Base-by-base conservation (phyloP, 1,139 yeast genomes). In the Kazachstania sp. region DNA sequence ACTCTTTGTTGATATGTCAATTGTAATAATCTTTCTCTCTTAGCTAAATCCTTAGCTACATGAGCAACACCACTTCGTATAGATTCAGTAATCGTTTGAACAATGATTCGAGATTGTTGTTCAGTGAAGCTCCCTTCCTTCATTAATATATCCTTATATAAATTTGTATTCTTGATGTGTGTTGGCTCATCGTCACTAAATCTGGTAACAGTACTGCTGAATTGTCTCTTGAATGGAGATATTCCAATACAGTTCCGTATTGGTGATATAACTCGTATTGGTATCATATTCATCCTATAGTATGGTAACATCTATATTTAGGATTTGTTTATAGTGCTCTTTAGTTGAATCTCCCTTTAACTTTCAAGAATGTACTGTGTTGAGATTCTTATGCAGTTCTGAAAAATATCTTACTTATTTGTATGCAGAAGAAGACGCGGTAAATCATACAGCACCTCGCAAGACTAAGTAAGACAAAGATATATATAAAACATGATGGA, bases 1-100 rank as follows among this genome's bases (percentile, higher is more conserved):
- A 92, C 97, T 60, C 92, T 86, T 60, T 92, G 98, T 62, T 90
- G 96, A 65, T 92, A 92, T 7, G 96, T 83, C 56, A 90, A 78
- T 52, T 92, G 81, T 18, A 87, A 79, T 43, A 90, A 73, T 39
- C 82, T 80, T 57, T 88, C 96, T 57, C 86, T 83, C 36, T 88
- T 79, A 16, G 90, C 95, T 48, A 90, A 70, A 59, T 84, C 85
- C 43, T 80, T 74, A 19, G 92, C 81, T 29, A 88, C 80, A 46
- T 85, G 79, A 39, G 76, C 75, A 19, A 88, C 81, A 8, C 96
- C 95, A 54, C 87, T 95, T 58, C 83, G 83, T 41, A 92, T 76
- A 1, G 95, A 90, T 44, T 78, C 75, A 45, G 84, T 75, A 51
- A 92, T 81, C 2, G 90, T 81, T 39, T 73, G 75, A 5, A 90